Evolutionary conservation across 768 basidiomycete genomes (phyloP).

Genomic region (Tylopilus rubrobrunneus): DNA sequence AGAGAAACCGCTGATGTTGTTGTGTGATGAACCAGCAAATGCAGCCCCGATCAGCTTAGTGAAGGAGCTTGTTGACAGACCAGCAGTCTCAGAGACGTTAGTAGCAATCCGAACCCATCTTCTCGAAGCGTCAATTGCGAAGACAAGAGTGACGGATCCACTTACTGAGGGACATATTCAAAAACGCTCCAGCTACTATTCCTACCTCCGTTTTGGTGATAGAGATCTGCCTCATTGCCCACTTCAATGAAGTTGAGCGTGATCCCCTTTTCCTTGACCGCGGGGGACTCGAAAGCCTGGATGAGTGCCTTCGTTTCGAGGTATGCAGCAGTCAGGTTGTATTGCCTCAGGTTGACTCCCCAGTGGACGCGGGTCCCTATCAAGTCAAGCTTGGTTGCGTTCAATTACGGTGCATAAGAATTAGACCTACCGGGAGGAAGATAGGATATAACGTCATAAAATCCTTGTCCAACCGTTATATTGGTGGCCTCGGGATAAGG

Average conservation of each 20-base stretch:
- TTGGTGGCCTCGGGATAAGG: conserved; percentile 67
- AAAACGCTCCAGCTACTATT: conserved; percentile 35
- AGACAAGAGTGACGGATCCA: not conserved
- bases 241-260: conserved; percentile 56
- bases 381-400: not conserved
- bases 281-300: conserved; percentile 43
- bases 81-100: conserved; percentile 41
- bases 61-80: conserved; percentile 35
- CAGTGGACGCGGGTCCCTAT: conserved; percentile 60
- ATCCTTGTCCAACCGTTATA: conserved; percentile 55
- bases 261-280: conserved; percentile 39
- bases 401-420: not conserved
- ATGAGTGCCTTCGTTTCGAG: conserved; percentile 46
- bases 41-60: conserved; percentile 47
- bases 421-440: conserved; percentile 43
- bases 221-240: conserved; percentile 62
- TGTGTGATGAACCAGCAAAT: conserved; percentile 49
- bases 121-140: not conserved
- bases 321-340: conserved; percentile 47
- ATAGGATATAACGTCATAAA: conserved; percentile 49
- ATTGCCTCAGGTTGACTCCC: conserved; percentile 62
- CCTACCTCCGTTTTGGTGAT: conserved; percentile 43
- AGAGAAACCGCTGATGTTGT: conserved; percentile 45
- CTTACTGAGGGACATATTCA: conserved; percentile 50
- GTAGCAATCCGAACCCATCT: conserved; percentile 55